These are phyloP conservation scores for Phytophthora aleatoria DNA, from an alignment of 352 stramenopile species.

Conservation along the genomic window DNA sequence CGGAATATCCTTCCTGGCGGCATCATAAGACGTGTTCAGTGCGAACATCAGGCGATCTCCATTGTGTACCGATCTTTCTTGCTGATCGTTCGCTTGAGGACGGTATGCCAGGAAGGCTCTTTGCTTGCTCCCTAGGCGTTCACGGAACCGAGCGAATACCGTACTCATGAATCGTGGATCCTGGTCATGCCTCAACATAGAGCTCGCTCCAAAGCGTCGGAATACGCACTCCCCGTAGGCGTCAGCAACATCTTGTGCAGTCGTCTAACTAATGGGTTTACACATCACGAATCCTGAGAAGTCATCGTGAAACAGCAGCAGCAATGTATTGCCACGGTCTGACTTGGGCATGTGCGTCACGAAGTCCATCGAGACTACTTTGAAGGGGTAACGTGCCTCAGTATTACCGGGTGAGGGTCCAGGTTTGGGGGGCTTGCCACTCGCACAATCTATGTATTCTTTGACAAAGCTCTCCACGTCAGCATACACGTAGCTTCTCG, in stretches of 20 bases:
- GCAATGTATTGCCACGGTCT: too few relatives aligned
- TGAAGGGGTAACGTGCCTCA: neutral
- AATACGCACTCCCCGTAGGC: neutral
- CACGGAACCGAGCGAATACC: constrained; percentile 2
- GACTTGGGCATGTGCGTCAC: too few relatives aligned
- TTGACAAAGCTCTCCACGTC: neutral
- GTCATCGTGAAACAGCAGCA: too few relatives aligned
- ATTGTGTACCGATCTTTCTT: constrained; percentile 4
- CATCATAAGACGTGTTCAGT: constrained; percentile 16
- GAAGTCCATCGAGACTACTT: too few relatives aligned
- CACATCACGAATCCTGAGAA: neutral
- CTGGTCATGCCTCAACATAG: too few relatives aligned
- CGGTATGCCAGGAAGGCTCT: constrained; percentile 12
- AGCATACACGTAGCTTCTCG: constrained; percentile 10
- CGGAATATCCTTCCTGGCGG: constrained; percentile 6
- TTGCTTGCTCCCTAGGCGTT: constrained; percentile 8
- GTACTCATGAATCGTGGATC: too few relatives aligned
- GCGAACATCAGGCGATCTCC: neutral
- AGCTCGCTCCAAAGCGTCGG: neutral
- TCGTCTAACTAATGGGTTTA: neutral
- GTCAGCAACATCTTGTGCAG: neutral
- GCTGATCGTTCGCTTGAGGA: constrained; percentile 10
- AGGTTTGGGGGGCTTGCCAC: neutral
- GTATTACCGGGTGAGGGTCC: neutral
- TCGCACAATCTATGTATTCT: neutral